Percentiles rank a stretch among this genome's conserved stretches.
These are phyloP conservation scores for Psilocybe cyanescens DNA, from an alignment of 768 basidiomycete genomes.

Conservation along the genomic window DNA sequence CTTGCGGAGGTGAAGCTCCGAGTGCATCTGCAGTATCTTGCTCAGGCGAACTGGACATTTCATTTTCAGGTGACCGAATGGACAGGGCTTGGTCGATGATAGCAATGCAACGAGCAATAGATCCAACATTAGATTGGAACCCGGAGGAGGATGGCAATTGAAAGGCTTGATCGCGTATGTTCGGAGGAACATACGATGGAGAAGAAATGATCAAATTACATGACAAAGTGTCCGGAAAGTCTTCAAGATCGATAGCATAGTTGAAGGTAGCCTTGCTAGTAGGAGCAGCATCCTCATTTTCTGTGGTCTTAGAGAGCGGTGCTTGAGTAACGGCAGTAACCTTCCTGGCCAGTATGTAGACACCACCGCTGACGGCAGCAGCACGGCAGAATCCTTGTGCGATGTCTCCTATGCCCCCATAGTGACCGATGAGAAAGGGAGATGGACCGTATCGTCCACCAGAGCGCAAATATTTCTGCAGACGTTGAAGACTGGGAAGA, in stretches of 20 bases:
- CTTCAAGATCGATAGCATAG: conserved; percentile 57
- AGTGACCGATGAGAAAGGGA: conserved; percentile 93
- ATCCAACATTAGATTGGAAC: conserved; percentile 9
- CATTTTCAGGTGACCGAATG: conserved; percentile 22
- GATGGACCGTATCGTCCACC: conserved; percentile 80
- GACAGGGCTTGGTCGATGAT: conserved; percentile 40
- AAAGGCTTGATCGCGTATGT: conserved; percentile 25
- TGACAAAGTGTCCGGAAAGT: conserved; percentile 60
- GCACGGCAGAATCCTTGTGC: conserved; percentile 90
- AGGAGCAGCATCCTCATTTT: not conserved
- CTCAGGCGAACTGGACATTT: not conserved
- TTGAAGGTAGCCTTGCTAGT: conserved; percentile 9
- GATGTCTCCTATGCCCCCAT: conserved; percentile 91
- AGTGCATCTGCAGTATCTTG: conserved; percentile 2
- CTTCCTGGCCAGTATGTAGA: conserved; percentile 70
- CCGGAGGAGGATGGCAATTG: conserved; percentile 10
- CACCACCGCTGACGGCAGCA: conserved; percentile 78
- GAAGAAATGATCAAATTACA: conserved; percentile 62
- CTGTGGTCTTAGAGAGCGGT: not conserved
- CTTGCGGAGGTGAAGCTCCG: not conserved
- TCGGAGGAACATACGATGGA: conserved; percentile 33
- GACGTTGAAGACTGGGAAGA: conserved; percentile 64
- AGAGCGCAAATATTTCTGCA: conserved; percentile 76
- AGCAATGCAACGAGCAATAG: conserved; percentile 37
- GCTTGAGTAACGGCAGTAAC: conserved; percentile 34